These are phyloP conservation scores for Podospora comata DNA, from an alignment of 495 filamentous ascomycete species.

Conservation along the genomic window DNA sequence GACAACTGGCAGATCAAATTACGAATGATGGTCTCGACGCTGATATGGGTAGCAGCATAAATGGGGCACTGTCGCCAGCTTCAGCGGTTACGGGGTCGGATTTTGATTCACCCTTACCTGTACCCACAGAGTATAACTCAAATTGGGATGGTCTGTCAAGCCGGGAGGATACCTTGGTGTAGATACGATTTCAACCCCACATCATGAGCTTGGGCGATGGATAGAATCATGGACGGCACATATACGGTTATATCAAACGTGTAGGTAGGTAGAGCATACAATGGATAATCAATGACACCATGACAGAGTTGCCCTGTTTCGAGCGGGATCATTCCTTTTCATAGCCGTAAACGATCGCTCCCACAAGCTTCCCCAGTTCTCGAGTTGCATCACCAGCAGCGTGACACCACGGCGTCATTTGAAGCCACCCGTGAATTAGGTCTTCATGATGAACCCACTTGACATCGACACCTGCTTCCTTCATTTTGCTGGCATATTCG, in stretches of 20 bases:
- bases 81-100: neutral
- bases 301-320: neutral
- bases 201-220: neutral
- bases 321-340: neutral
- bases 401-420: conserved; percentile 39
- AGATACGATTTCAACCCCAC: neutral
- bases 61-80: neutral
- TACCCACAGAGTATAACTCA: neutral
- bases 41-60: neutral
- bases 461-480: conserved; percentile 30
- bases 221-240: neutral
- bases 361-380: neutral
- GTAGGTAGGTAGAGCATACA: neutral
- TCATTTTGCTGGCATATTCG: conserved; percentile 37
- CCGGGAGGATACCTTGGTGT: neutral
- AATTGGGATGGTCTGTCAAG: neutral
- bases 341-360: neutral
- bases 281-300: neutral
- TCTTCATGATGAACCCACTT: conserved; percentile 33
- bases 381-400: conserved; percentile 27
- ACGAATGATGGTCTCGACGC: neutral
- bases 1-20: neutral
- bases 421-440: conserved; percentile 36
- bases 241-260: neutral
- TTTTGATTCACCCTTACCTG: neutral